Conservation (phyloP, 768 basidiomycete genomes). For the Trametes cubensis region DNA sequence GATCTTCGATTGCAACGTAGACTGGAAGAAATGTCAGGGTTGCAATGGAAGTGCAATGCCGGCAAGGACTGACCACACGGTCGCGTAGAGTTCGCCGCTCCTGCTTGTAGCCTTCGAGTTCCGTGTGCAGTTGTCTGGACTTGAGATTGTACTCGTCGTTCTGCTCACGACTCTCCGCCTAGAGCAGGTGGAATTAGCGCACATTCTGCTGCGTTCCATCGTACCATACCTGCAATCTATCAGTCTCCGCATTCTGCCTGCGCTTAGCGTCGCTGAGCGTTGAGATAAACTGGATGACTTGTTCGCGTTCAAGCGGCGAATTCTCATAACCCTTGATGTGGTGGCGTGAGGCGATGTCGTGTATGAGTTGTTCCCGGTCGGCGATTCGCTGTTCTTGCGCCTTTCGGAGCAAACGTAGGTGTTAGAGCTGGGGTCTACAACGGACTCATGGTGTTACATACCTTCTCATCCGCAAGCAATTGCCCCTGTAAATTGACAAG, state of each 20-base stretch:
- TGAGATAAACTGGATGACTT: constrained; percentile 73
- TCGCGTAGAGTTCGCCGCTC: constrained; percentile 55
- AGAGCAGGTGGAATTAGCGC: neutral
- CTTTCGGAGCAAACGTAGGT: constrained; percentile 40
- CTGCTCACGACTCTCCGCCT: constrained; percentile 59
- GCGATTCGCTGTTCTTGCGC: constrained; percentile 69
- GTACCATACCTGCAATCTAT: constrained; percentile 64
- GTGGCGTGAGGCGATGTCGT: constrained; percentile 65
- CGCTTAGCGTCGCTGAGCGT: constrained; percentile 64
- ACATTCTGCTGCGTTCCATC: neutral
- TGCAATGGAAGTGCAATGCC: neutral
- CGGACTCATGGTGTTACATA: constrained; percentile 27
- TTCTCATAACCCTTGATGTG: constrained; percentile 75
- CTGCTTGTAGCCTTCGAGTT: constrained; percentile 55
- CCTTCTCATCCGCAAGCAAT: constrained; percentile 75
- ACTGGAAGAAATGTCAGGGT: constrained; percentile 18
- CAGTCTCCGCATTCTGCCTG: constrained; percentile 63
- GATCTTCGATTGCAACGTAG: constrained; percentile 48
- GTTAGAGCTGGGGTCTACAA: neutral
- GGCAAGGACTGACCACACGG: constrained; percentile 53
- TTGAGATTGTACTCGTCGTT: constrained; percentile 69
- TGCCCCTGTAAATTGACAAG: constrained; percentile 66
- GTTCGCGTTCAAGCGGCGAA: constrained; percentile 67
- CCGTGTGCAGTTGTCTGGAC: constrained; percentile 57
- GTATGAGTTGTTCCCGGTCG: constrained; percentile 75